Evolutionary conservation across 1,139 yeast genomes (phyloP), one percentile per base, ranked within the genome.

Genomic region (Meyerozyma carpophila): DNA sequence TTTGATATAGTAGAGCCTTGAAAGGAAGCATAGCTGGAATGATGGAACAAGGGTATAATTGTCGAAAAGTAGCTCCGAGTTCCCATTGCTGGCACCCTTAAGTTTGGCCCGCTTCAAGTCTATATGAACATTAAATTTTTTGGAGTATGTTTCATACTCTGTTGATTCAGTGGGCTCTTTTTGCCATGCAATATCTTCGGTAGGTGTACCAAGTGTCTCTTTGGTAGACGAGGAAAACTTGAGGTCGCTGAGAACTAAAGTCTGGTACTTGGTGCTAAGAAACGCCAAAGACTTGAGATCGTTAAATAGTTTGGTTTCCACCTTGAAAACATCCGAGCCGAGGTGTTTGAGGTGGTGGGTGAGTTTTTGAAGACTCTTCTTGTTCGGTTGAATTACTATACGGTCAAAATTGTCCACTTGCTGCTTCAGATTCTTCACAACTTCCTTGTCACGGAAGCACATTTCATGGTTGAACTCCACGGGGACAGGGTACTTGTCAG

Each of bases 401-500:
- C 61, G 50, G 43, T 66, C 68, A 43, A 72, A 70, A 37, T 61
- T 60, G 16, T 55, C 60, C 18, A 47, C 39, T n/a, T 62, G 16
- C 16, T 29, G 43, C 50, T 10, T 45, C 53, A 11, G 41, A 27
- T 36, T 42, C 48, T 32, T 43, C 47, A 20, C 47, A 50, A 52
- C 70, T 24, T 52, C 56, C 37, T 58, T 57, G 36, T 55, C 58
- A 8, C 52, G 42, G 47, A 63, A 68, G 11, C 72, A 56, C 56
- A 70, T 59, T 37, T 65, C 70, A 48, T 70, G 75, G 48, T 65
- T 67, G 42, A 73, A 58, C 46, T 72, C 77, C 14, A 72, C 48
- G 1, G 77, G 77, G 16, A 72, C 63, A 10, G 62, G 59, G 26
- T 54, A 48, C 39, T 60, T 59, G 9, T 58, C 57, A 2, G 75